Percentiles rank a stretch among this genome's conserved stretches.
Evolutionary conservation across 108 stramenopile genomes (phyloP).

Genomic region (Mayamaea pseudoterrestris): DNA sequence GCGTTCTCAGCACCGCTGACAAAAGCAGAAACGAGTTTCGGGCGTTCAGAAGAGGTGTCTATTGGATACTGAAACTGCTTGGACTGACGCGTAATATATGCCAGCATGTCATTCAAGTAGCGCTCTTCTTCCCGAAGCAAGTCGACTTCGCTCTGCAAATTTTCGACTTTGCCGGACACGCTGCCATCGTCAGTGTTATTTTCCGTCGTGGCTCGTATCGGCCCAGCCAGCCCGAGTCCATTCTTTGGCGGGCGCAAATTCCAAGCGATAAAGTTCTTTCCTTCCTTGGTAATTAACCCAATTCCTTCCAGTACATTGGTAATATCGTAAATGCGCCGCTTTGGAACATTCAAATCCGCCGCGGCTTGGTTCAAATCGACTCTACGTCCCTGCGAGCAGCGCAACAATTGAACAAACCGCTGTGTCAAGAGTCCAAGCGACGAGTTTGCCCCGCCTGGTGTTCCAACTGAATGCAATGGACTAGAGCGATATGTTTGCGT

Average conservation of each 20-base stretch:
- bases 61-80: too few species aligned
- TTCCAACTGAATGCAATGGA: slow-evolving; percentile 8
- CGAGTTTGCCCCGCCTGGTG: slow-evolving; percentile 62
- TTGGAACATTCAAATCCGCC: slow-evolving; percentile 71
- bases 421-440: slow-evolving; percentile 85
- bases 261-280: slow-evolving; percentile 89
- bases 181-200: not conserved
- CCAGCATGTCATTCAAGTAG: slow-evolving; percentile 19
- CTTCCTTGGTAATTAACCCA: slow-evolving; percentile 51
- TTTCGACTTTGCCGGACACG: not conserved
- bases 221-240: slow-evolving; percentile 8
- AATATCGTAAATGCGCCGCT: slow-evolving; percentile 90
- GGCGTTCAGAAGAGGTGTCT: slow-evolving; percentile 8
- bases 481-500: slow-evolving; percentile 3
- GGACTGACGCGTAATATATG: slow-evolving; percentile 24
- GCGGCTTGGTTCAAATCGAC: slow-evolving; percentile 88
- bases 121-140: slow-evolving; percentile 25
- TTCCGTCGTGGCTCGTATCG: slow-evolving; percentile 3
- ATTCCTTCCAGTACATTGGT: slow-evolving; percentile 89
- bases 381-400: slow-evolving; percentile 28
- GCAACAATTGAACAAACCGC: slow-evolving; percentile 76
- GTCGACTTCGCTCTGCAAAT: slow-evolving; percentile 4
- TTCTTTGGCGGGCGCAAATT: slow-evolving; percentile 29
- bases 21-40: slow-evolving; percentile 10
- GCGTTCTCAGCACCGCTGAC: too few species aligned